Conservation (phyloP, 495 filamentous ascomycete genomes). For the Penicillium desertorum region DNA sequence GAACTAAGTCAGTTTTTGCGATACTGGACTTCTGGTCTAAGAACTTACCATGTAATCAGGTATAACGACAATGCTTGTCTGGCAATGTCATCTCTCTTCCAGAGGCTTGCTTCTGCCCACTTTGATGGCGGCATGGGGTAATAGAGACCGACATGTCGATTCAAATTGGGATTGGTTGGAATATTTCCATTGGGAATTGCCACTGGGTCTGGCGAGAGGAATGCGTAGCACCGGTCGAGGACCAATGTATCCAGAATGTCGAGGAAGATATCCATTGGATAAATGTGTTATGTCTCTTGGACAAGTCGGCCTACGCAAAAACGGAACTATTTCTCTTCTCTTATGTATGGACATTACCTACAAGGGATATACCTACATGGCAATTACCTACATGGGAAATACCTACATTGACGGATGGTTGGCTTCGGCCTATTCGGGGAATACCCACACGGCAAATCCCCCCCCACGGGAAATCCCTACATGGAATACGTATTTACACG, state of each 20-base stretch:
- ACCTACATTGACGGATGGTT: not conserved
- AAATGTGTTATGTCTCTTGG: not conserved
- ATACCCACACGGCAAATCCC: conserved; percentile 6
- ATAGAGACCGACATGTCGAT: conserved; percentile 51
- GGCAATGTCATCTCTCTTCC: conserved; percentile 64
- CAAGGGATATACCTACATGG: conserved; percentile 8
- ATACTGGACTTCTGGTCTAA: not conserved
- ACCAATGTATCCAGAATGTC: conserved; percentile 70
- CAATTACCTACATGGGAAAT: conserved; percentile 1
- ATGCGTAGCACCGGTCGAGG: conserved; percentile 69
- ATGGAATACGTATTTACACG: not conserved
- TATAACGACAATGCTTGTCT: conserved; percentile 66
- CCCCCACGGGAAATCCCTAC: conserved; percentile 15
- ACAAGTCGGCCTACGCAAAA: not conserved
- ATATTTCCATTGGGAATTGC: conserved; percentile 25
- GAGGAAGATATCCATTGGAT: conserved; percentile 68
- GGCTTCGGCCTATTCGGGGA: not conserved
- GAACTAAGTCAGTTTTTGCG: conserved; percentile 1
- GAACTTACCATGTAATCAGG: conserved; percentile 65
- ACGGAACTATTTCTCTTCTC: not conserved
- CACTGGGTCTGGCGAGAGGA: conserved; percentile 51
- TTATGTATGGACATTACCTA: conserved; percentile 10
- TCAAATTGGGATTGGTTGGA: conserved; percentile 8
- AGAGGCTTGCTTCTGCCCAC: conserved; percentile 66
- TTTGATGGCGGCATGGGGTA: conserved; percentile 58